Base-by-base conservation (phyloP, 2,329 filamentous ascomycete species). In the Trichophyton schoenleinii region DNA sequence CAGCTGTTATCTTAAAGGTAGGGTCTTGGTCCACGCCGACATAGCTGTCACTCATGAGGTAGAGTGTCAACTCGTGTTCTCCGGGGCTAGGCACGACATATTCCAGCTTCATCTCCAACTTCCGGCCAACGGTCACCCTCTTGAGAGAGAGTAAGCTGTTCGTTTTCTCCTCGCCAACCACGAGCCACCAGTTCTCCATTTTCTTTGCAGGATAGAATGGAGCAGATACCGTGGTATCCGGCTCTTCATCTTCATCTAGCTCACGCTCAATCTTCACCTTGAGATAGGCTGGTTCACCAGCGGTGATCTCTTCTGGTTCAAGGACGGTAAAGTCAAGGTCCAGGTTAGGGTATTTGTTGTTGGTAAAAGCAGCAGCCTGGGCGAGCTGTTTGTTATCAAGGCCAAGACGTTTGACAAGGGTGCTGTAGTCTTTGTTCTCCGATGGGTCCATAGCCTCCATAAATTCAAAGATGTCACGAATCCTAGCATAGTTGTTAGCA, bases 381-480 rank as follows among this genome's bases (percentile, higher is more conserved):
- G 83, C 85, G 60, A 99, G 80, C 72, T 99, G 91, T 61, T 81
- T 82, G 73, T 95, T 89, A 60, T 86, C 85, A 48, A 99, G 80
- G 6, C 86, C 85, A 44, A 99, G 82, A 2, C 85, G 83, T 70
- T 89, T 86, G 66, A 97, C 82, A 36, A 99, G 80, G 36, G 82
- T 81, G 55, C 81, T 81, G 72, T 96, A 92, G 65, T 95, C 81
- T 46, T 87, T 78, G 73, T 96, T 96, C 74, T 96, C 92, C 1
- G 90, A 87, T 1, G 92, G 91, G 71, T 96, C 94, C 92, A 99
- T 99, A 65, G 90, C 88, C 68, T 97, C 92, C 88, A 97, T 96
- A 77, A 99, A 97, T 71, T 96, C 91, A 69, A 95, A 92, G 66
- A 99, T 87, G 68, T 97, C 92, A 69, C 90, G 91, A 78, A 99